A percentile compares a stretch with the other conserved stretches of the same genome.
phyloP scores from a whole-genome alignment of 2,329 filamentous ascomycete genomes.

The Torrubiellomyces zombiae region DNA sequence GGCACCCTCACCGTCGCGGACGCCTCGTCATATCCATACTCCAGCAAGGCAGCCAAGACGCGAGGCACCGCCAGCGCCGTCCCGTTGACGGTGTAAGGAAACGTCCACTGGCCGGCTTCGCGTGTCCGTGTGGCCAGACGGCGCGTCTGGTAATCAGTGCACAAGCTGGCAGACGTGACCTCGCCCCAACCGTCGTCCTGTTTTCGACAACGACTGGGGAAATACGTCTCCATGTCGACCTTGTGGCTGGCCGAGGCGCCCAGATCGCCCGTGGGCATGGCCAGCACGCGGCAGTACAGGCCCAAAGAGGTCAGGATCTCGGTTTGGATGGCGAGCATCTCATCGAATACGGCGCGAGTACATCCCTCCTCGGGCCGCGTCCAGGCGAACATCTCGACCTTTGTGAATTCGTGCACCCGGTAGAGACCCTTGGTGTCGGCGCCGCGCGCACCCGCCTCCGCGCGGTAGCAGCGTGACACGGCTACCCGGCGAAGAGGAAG shows the following conservation, averaged over 20 bases:
- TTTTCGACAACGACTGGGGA: conserved; percentile 60
- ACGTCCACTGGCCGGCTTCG: conserved; percentile 38
- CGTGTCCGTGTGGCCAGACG: conserved; percentile 62
- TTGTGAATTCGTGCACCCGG: conserved; percentile 95
- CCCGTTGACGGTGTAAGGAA: conserved; percentile 84
- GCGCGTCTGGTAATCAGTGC: conserved; percentile 85
- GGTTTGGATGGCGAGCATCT: conserved; percentile 75
- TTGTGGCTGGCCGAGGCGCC: conserved; percentile 80
- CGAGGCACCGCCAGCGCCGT: conserved; percentile 85
- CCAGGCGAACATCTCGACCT: conserved; percentile 97
- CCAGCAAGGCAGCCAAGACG: conserved; percentile 73
- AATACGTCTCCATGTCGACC: conserved; percentile 84
- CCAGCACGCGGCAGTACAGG: conserved; percentile 73
- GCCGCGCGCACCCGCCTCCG: conserved; percentile 81
- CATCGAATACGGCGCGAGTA: conserved; percentile 51
- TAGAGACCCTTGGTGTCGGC: conserved; percentile 89
- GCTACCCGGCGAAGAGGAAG: conserved; percentile 70
- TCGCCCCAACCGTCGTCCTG: conserved; percentile 65
- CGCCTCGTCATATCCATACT: conserved; percentile 73
- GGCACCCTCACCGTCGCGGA: conserved; percentile 56
- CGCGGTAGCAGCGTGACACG: conserved; percentile 83
- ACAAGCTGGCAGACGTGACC: conserved; percentile 77
- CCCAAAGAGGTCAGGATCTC: conserved; percentile 65
- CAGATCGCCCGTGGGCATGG: conserved; percentile 81
- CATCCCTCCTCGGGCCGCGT: conserved; percentile 37